These are phyloP conservation scores for Starmerella asiatica DNA, from an alignment of 805 yeast species.

Conservation along the genomic window DNA sequence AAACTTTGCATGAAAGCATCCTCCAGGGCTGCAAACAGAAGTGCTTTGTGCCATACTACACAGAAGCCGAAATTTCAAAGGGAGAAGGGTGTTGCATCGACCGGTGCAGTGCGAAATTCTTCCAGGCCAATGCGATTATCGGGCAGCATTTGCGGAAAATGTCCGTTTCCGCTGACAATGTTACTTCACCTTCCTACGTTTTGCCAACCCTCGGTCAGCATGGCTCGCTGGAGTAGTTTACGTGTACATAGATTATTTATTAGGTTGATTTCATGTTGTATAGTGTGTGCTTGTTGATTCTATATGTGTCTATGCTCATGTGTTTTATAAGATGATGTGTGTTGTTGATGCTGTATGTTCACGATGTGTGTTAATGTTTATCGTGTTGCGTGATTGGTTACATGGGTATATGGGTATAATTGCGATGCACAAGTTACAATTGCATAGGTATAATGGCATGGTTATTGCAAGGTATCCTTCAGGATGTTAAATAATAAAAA, in stretches of 20 bases:
- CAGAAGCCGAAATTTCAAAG: constrained; percentile 69
- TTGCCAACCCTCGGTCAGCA: constrained; percentile 19
- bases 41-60: constrained; percentile 76
- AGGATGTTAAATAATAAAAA: no score
- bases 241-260: no score
- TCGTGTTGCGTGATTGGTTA: no score
- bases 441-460: no score
- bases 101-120: constrained; percentile 74
- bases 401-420: no score
- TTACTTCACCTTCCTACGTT: constrained; percentile 13
- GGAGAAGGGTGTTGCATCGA: constrained; percentile 77
- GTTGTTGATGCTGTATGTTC: no score
- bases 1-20: constrained; percentile 29
- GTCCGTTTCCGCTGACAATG: constrained; percentile 10
- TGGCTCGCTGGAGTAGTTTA: constrained; percentile 1
- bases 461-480: no score
- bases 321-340: no score
- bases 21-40: constrained; percentile 52
- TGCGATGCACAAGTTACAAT: no score
- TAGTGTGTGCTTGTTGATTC: no score
- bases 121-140: constrained; percentile 42
- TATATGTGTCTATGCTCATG: no score
- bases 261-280: not conserved
- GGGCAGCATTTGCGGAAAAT: constrained; percentile 21
- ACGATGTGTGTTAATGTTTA: no score